Conservation (phyloP, 1,139 yeast species). For the Lodderomyces elongisporus region DNA sequence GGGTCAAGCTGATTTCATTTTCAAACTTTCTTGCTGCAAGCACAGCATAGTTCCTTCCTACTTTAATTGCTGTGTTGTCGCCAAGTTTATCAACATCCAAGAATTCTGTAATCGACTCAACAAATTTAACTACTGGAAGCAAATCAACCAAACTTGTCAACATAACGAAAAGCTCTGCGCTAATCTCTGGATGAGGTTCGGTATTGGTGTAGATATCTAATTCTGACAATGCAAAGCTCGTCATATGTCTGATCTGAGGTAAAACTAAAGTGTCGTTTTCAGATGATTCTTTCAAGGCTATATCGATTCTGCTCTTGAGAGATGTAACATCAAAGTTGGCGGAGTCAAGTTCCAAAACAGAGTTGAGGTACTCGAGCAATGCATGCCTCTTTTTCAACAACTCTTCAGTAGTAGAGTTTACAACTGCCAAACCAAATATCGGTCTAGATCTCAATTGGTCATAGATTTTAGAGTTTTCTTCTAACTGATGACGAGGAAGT, state of each 20-base stretch:
- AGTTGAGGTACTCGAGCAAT: slow-evolving; percentile 42
- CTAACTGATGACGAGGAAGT: slow-evolving; percentile 39
- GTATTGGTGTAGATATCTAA: slow-evolving; percentile 27
- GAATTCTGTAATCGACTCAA: slow-evolving; percentile 57
- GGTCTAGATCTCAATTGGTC: slow-evolving; percentile 47
- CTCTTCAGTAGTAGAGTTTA: slow-evolving; percentile 47
- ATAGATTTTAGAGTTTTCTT: slow-evolving; percentile 35
- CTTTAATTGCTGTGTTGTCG: slow-evolving; percentile 30
- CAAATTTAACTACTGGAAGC: slow-evolving; percentile 71
- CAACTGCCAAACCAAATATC: slow-evolving; percentile 58
- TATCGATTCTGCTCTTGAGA: slow-evolving; percentile 56
- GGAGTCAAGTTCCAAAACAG: slow-evolving; percentile 9
- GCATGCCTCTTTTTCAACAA: slow-evolving; percentile 46
- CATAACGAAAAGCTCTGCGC: slow-evolving; percentile 36
- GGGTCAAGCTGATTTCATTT: slow-evolving; percentile 1
- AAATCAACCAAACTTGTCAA: slow-evolving; percentile 61
- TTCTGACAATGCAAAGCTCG: slow-evolving; percentile 31
- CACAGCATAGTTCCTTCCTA: slow-evolving; percentile 50
- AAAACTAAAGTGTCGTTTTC: slow-evolving; percentile 22
- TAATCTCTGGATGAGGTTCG: slow-evolving; percentile 15
- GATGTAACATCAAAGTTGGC: slow-evolving; percentile 30
- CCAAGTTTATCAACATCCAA: slow-evolving; percentile 42
- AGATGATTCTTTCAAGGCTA: slow-evolving; percentile 45
- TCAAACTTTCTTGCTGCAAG: slow-evolving; percentile 70
- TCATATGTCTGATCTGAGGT: slow-evolving; percentile 39